phyloP scores from a whole-genome alignment of 768 basidiomycete genomes.

The Gloeophyllum trabeum region DNA sequence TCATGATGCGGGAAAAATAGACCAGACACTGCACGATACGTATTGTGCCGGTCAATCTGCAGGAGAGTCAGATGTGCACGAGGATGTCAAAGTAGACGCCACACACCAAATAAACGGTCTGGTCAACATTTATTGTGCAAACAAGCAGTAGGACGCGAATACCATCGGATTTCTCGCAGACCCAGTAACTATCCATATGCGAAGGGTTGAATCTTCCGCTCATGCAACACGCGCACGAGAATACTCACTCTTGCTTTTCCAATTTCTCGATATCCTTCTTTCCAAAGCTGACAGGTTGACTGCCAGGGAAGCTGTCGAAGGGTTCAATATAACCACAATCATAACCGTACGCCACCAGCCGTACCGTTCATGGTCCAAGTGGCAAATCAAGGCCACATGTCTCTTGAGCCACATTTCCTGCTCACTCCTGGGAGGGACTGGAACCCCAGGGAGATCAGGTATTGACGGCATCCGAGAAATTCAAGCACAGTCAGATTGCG shows the following conservation, averaged over 20 bases:
- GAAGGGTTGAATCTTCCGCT: not conserved
- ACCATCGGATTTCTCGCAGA: conserved; percentile 98
- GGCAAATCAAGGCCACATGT: conserved; percentile 55
- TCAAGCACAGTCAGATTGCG: no score
- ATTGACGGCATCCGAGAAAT: conserved; percentile 41
- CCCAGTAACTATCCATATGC: conserved; percentile 71
- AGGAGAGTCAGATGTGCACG: not conserved
- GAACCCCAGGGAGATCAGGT: conserved; percentile 62
- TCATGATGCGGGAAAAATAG: conserved; percentile 89
- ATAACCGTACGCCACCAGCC: conserved; percentile 5
- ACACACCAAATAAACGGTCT: conserved; percentile 52
- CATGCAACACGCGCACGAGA: not conserved
- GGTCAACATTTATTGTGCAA: conserved; percentile 35
- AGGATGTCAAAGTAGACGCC: conserved; percentile 36
- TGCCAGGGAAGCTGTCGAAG: conserved; percentile 74
- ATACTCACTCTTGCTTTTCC: conserved; percentile 70
- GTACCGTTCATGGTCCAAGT: conserved; percentile 53
- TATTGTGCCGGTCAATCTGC: conserved; percentile 95
- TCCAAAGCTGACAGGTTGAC: conserved; percentile 90
- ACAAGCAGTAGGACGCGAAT: conserved; percentile 83
- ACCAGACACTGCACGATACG: conserved; percentile 63
- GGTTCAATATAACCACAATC: not conserved
- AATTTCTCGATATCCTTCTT: conserved; percentile 58
- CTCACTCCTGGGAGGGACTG: conserved; percentile 41
- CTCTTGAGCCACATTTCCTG: conserved; percentile 57